Conservation (phyloP, 2,329 filamentous ascomycete genomes). For the Aspergillus neotritici region DNA sequence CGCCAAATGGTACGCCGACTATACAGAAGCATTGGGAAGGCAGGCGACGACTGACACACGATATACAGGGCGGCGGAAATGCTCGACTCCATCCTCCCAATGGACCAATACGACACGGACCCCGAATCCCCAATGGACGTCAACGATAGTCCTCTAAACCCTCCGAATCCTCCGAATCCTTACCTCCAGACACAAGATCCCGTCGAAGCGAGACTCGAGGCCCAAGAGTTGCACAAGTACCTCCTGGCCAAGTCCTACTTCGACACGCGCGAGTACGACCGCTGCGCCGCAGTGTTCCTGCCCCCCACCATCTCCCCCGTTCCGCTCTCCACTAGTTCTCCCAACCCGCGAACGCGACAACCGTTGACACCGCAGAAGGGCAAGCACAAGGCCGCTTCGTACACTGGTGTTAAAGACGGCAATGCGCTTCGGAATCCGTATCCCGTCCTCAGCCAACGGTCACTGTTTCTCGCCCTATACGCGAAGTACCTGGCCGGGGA, state of each 20-base stretch:
- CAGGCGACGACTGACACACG: slow-evolving; percentile 8
- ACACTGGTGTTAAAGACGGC: slow-evolving; percentile 33
- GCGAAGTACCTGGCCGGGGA: slow-evolving; percentile 90
- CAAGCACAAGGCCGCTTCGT: slow-evolving; percentile 54
- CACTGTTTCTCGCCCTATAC: slow-evolving; percentile 85
- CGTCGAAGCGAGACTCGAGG: slow-evolving; percentile 69
- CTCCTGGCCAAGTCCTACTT: slow-evolving; percentile 90
- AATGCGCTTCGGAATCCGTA: slow-evolving; percentile 35
- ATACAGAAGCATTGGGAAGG: neutral
- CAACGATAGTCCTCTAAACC: slow-evolving; percentile 45
- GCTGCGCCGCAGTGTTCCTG: slow-evolving; percentile 82
- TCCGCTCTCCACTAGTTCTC: slow-evolving; percentile 44
- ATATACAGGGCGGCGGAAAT: slow-evolving; percentile 80
- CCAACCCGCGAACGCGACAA: slow-evolving; percentile 35
- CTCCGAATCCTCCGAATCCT: slow-evolving; percentile 46
- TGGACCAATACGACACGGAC: slow-evolving; percentile 55
- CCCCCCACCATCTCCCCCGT: slow-evolving; percentile 71
- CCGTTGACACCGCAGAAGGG: slow-evolving; percentile 46
- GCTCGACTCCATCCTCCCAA: slow-evolving; percentile 67
- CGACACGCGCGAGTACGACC: slow-evolving; percentile 90
- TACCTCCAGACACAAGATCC: slow-evolving; percentile 57
- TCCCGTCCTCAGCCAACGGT: slow-evolving; percentile 71
- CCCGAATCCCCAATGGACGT: slow-evolving; percentile 56
- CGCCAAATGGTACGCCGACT: slow-evolving; percentile 70
- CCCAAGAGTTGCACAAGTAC: slow-evolving; percentile 73